Evolutionary conservation across 257 asterid genomes (phyloP).

Genomic region (Petrea volubilis): DNA sequence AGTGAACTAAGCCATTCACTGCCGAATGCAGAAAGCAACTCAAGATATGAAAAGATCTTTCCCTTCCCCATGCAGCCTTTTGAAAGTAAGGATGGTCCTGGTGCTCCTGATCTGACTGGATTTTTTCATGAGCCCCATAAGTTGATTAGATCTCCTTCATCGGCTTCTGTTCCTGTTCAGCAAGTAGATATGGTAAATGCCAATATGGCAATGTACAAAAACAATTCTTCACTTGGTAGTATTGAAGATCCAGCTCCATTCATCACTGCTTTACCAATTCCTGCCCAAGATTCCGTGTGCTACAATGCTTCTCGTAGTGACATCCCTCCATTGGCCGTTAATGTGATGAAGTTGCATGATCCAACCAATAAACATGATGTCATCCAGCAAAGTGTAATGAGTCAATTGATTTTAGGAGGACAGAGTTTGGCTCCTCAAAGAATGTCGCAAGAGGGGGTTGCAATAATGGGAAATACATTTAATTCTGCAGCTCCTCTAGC

Average conservation of each 20-base stretch:
- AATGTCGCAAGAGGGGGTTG: slow-evolving; percentile 29
- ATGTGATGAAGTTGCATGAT: slow-evolving; percentile 25
- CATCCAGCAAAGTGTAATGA: slow-evolving; percentile 31
- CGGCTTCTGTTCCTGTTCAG: slow-evolving; percentile 34
- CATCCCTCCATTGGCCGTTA: slow-evolving; percentile 30
- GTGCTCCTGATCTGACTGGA: slow-evolving; percentile 30
- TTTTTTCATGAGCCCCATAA: slow-evolving; percentile 30
- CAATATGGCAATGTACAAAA: slow-evolving; percentile 8
- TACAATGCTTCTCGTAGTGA: slow-evolving; percentile 26
- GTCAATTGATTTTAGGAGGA: slow-evolving; percentile 34
- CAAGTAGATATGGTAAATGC: slow-evolving; percentile 37
- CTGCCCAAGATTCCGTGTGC: slow-evolving; percentile 34
- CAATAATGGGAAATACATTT: slow-evolving; percentile 28
- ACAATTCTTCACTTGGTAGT: slow-evolving; percentile 35
- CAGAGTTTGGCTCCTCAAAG: slow-evolving; percentile 31
- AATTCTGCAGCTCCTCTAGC: slow-evolving; percentile 32
- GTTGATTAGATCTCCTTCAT: slow-evolving; percentile 33
- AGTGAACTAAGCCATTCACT: slow-evolving; percentile 34
- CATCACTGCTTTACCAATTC: slow-evolving; percentile 32
- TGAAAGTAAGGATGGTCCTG: slow-evolving; percentile 37
- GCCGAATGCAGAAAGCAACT: slow-evolving; percentile 35
- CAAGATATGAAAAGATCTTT: slow-evolving; percentile 32
- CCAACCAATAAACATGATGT: slow-evolving; percentile 28
- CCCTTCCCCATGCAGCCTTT: slow-evolving; percentile 35
- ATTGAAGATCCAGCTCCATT: slow-evolving; percentile 32